These are phyloP conservation scores for Kwoniella mangroviensis DNA, from an alignment of 768 basidiomycete genomes.

Conservation along the genomic window DNA sequence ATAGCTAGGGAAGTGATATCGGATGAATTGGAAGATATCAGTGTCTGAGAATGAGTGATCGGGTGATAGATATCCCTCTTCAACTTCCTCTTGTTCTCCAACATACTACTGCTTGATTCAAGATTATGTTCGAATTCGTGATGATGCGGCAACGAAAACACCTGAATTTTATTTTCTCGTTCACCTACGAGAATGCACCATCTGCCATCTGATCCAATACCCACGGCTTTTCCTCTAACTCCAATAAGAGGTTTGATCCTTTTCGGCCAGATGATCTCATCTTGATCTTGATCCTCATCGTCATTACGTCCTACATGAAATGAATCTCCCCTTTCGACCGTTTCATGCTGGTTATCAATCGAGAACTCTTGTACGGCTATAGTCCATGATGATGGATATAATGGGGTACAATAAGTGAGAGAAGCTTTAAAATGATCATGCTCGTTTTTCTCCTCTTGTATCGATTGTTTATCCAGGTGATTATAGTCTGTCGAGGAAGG, in stretches of 20 bases:
- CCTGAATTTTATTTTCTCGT: conserved; percentile 54
- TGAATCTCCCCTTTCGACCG: conserved; percentile 32
- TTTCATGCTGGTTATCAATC: conserved; percentile 22
- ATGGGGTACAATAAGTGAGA: conserved; percentile 53
- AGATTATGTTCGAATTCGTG: background rate
- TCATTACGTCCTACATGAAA: conserved; percentile 24
- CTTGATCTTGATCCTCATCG: conserved; percentile 13
- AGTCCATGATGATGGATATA: conserved; percentile 57
- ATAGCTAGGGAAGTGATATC: conserved; percentile 52
- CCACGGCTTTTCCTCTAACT: conserved; percentile 48
- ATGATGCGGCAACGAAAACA: conserved; percentile 48
- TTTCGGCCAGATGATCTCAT: conserved; percentile 44
- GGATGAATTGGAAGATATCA: conserved; percentile 46
- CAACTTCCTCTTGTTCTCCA: too few species aligned
- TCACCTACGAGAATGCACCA: conserved; percentile 55
- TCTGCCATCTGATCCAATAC: conserved; percentile 50
- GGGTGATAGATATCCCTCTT: background rate
- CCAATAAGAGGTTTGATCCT: conserved; percentile 45
- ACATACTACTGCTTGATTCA: too few species aligned
- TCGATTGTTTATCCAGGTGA: background rate
- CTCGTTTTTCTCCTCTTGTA: conserved; percentile 3
- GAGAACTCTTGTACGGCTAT: conserved; percentile 54
- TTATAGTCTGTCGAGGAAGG: background rate
- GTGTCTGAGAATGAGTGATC: conserved; percentile 52
- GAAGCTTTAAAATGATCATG: conserved; percentile 35